These are phyloP conservation scores for Mrakia hoshinonis DNA, from an alignment of 768 basidiomycete species.

Conservation along the genomic window DNA sequence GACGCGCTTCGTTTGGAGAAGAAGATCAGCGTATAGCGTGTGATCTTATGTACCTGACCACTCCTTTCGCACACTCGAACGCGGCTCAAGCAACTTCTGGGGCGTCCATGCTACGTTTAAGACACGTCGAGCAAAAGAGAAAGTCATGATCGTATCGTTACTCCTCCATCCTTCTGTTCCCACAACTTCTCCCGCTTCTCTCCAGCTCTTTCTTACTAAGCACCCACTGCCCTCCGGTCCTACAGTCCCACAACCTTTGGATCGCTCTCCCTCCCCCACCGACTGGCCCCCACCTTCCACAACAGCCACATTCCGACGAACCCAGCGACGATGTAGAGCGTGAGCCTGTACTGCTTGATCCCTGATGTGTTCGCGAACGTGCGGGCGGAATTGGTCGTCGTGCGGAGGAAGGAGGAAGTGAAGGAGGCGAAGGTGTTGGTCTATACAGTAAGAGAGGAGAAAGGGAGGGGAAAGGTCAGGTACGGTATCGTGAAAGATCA, in stretches of 20 bases:
- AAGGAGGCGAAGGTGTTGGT: slow-evolving; percentile 61
- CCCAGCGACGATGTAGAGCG: slow-evolving; percentile 51
- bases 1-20: slow-evolving; percentile 16
- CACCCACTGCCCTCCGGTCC: no score
- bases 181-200: no score
- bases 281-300: slow-evolving; percentile 43
- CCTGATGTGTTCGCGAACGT: slow-evolving; percentile 62
- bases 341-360: slow-evolving; percentile 61
- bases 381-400: slow-evolving; percentile 60
- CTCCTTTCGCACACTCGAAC: no score
- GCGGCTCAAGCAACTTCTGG: no score
- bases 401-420: slow-evolving; percentile 54
- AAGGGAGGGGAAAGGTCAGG: not conserved
- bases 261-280: slow-evolving; percentile 16
- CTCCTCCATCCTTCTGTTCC: no score
- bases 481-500: not conserved
- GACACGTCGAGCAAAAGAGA: no score
- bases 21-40: no score
- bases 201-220: no score
- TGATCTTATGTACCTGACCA: no score
- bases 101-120: no score
- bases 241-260: no score
- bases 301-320: slow-evolving; percentile 55
- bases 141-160: no score
- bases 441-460: slow-evolving; percentile 39